phyloP scores from a whole-genome alignment of 2,329 filamentous ascomycete species.

The Myriangium duriaei region DNA sequence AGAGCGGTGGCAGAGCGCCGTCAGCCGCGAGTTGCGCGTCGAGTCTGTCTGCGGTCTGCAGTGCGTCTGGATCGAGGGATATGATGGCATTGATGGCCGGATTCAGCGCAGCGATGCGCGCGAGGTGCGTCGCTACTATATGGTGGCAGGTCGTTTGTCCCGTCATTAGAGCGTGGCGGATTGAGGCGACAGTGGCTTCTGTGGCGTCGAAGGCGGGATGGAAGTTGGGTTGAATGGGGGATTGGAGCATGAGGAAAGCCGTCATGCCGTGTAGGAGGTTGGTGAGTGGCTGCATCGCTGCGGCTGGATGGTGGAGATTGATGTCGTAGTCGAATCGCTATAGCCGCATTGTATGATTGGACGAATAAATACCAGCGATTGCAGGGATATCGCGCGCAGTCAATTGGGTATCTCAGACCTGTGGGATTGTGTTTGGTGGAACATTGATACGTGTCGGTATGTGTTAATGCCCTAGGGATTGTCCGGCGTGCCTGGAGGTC shows the following conservation, averaged over 20 bases:
- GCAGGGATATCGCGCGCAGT: no score
- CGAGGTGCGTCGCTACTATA: conserved; percentile 43
- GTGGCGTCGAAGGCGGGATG: conserved; percentile 34
- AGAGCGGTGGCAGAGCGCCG: conserved; percentile 36
- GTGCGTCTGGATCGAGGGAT: conserved; percentile 37
- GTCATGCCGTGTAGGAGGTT: neutral
- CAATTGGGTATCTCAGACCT: no score
- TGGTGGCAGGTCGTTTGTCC: conserved; percentile 41
- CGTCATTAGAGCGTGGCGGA: conserved; percentile 44
- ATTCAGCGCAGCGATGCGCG: conserved; percentile 46
- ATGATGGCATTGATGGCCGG: conserved; percentile 46
- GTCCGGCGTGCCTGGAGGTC: no score
- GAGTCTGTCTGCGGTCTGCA: conserved; percentile 37
- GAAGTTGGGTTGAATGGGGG: neutral
- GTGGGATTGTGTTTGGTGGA: no score
- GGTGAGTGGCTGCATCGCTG: neutral
- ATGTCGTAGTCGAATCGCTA: no score
- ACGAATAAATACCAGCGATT: no score
- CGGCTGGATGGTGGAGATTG: no score
- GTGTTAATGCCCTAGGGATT: no score
- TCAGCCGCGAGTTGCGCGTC: conserved; percentile 38
- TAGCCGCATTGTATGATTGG: no score
- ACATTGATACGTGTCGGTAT: no score
- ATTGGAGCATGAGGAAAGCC: neutral
- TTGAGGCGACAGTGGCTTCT: conserved; percentile 46